Evolutionary conservation across 352 stramenopile species (phyloP).

Genomic region (Elongisporangium prolatum): DNA sequence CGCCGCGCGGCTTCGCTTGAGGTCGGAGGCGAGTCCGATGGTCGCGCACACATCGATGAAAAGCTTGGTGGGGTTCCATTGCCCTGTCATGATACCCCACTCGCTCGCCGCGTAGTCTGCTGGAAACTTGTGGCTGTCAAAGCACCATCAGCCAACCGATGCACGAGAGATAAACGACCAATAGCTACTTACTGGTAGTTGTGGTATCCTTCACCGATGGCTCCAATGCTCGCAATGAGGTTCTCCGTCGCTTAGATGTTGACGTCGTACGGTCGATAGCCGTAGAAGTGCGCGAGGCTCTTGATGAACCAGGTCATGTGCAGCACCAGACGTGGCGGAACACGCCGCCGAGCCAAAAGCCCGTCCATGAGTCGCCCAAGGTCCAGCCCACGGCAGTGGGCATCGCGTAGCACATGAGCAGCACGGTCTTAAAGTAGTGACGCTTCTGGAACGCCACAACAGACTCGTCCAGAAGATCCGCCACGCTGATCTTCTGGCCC

Average conservation of each 20-base stretch:
- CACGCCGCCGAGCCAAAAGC: slow-evolving; percentile 92
- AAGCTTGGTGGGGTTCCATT: slow-evolving; percentile 96
- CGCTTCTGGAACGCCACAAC: slow-evolving; percentile 94
- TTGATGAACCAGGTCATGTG: slow-evolving; percentile 98
- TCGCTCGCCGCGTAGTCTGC: slow-evolving; percentile 95
- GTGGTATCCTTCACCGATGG: slow-evolving; percentile 95
- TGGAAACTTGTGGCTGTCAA: slow-evolving; percentile 92
- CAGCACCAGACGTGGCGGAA: slow-evolving; percentile 92
- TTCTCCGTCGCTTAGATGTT: slow-evolving; percentile 93
- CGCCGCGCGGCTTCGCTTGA: slow-evolving; percentile 85
- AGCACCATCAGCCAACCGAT: background rate
- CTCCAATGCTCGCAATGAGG: slow-evolving; percentile 89
- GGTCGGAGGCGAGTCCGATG: slow-evolving; percentile 86
- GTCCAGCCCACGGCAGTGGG: slow-evolving; percentile 81
- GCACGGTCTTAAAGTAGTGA: slow-evolving; percentile 65
- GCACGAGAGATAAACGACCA: slow-evolving; percentile 1
- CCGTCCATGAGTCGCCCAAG: slow-evolving; percentile 89
- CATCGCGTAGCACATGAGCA: slow-evolving; percentile 95
- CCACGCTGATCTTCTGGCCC: slow-evolving; percentile 88
- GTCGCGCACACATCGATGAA: slow-evolving; percentile 89
- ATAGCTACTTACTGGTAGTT: slow-evolving; percentile 86
- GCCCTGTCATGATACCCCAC: slow-evolving; percentile 88
- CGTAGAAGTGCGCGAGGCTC: slow-evolving; percentile 94
- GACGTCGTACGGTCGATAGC: slow-evolving; percentile 95
- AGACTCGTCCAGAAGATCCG: slow-evolving; percentile 87